Percentiles rank a stretch among this genome's conserved stretches.
Evolutionary conservation across 2,329 filamentous ascomycete species (phyloP).

Genomic region (Chaetomium sp.): DNA sequence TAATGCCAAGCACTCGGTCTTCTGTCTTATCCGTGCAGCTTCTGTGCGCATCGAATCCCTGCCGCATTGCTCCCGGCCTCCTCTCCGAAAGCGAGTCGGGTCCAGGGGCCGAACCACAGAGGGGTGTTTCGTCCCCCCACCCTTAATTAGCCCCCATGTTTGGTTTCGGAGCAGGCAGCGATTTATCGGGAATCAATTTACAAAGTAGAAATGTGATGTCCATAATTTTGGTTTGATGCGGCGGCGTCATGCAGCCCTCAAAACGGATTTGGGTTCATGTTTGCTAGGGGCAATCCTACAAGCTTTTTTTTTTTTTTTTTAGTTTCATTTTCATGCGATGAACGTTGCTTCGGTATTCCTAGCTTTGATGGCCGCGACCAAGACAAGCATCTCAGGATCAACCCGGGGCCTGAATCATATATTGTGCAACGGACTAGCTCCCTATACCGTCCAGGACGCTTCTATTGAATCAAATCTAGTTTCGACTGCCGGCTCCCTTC

Average conservation of each 20-base stretch:
- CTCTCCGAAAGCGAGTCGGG: neutral
- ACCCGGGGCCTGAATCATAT: neutral
- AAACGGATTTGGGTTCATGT: neutral
- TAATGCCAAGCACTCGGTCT: neutral
- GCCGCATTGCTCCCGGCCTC: neutral
- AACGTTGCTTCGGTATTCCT: too few species aligned
- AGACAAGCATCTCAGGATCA: neutral
- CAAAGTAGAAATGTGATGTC: neutral
- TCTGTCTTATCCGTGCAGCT: neutral
- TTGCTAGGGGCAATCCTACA: neutral
- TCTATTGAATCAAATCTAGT: neutral
- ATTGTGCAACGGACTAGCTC: neutral
- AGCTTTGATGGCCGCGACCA: too few species aligned
- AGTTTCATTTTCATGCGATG: too few species aligned
- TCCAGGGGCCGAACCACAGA: neutral
- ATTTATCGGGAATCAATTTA: neutral
- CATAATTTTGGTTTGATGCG: neutral
- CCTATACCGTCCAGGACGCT: neutral
- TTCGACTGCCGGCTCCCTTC: neutral
- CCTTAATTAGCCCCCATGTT: conserved; percentile 4
- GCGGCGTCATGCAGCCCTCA: neutral
- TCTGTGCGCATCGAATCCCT: neutral
- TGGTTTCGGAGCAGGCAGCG: neutral
- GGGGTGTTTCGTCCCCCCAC: neutral
- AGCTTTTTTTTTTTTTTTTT: neutral